Evolutionary conservation across 371 early-diverging fungal species (phyloP).

Genomic region (Mortierella sp.): DNA sequence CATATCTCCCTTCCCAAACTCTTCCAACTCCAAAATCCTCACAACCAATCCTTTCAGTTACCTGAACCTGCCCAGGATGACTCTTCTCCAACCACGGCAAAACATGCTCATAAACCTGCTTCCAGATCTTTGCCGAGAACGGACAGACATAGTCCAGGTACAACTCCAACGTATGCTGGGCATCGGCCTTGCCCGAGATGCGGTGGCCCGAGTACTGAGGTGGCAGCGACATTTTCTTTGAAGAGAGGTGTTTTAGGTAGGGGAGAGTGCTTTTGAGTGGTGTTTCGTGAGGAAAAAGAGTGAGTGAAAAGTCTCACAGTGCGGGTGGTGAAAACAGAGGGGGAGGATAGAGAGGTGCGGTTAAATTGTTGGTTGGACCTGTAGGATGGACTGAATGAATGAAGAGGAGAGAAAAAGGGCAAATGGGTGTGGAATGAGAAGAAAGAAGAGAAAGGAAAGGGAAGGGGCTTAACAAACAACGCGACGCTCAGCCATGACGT

Average conservation of each 20-base stretch:
- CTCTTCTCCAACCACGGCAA: slow-evolving; percentile 68
- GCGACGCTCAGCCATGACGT: not conserved
- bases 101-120: slow-evolving; percentile 61
- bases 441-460: not conserved
- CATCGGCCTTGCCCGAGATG: slow-evolving; percentile 60
- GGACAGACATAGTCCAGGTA: slow-evolving; percentile 81
- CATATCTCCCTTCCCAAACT: no score
- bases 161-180: slow-evolving; percentile 72
- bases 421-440: not conserved
- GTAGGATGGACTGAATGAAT: not conserved
- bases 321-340: not conserved
- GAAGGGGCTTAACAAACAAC: not conserved
- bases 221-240: slow-evolving; percentile 19
- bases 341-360: not conserved
- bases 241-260: not conserved
- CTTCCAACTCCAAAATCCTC: not conserved
- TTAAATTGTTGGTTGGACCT: not conserved
- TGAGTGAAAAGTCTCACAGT: not conserved
- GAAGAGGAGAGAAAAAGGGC: not conserved
- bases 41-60: not conserved
- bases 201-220: slow-evolving; percentile 64
- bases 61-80: slow-evolving; percentile 67
- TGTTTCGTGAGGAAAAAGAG: not conserved
- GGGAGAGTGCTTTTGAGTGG: not conserved
- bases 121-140: slow-evolving; percentile 73